phyloP scores from a whole-genome alignment of 176 grass and related monocot species.

The Urochloa ruziziensis region DNA sequence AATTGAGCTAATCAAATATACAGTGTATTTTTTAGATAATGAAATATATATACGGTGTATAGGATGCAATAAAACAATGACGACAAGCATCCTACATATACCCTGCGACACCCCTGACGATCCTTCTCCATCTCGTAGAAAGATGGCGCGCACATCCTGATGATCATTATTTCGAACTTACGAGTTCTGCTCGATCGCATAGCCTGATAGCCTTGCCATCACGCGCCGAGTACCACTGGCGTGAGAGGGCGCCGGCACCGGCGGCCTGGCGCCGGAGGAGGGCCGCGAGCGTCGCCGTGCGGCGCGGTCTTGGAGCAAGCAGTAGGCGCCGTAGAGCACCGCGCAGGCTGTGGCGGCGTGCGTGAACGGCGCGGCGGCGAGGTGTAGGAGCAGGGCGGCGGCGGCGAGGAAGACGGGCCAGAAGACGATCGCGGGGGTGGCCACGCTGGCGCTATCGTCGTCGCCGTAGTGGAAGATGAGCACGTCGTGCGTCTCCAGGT shows the following conservation, averaged over 20 bases:
- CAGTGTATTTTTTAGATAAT: too few species aligned
- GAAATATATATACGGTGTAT: too few species aligned
- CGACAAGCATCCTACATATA: too few species aligned
- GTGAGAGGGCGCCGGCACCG: constrained; percentile 29
- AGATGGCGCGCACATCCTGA: neutral
- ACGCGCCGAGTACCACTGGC: constrained; percentile 19
- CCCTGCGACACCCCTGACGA: too few species aligned
- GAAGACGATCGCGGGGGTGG: constrained; percentile 61
- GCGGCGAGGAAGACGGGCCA: constrained; percentile 61
- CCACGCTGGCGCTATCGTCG: constrained; percentile 50
- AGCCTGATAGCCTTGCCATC: neutral
- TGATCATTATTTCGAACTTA: neutral
- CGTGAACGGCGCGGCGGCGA: constrained; percentile 27
- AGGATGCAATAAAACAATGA: neutral
- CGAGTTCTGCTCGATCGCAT: neutral
- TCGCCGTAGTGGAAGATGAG: constrained; percentile 57
- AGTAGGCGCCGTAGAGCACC: constrained; percentile 48
- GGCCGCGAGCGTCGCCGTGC: neutral
- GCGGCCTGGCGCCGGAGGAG: constrained; percentile 38
- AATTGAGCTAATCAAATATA: too few species aligned
- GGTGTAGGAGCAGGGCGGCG: constrained; percentile 49
- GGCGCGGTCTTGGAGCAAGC: constrained; percentile 35
- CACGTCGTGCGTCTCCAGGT: constrained; percentile 72
- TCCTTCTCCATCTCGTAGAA: too few species aligned
- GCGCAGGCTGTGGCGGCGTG: constrained; percentile 27